Percentiles rank a stretch among this genome's conserved stretches.
phyloP scores from a whole-genome alignment of 2,329 filamentous ascomycete genomes.

The Zarea fungicola region DNA sequence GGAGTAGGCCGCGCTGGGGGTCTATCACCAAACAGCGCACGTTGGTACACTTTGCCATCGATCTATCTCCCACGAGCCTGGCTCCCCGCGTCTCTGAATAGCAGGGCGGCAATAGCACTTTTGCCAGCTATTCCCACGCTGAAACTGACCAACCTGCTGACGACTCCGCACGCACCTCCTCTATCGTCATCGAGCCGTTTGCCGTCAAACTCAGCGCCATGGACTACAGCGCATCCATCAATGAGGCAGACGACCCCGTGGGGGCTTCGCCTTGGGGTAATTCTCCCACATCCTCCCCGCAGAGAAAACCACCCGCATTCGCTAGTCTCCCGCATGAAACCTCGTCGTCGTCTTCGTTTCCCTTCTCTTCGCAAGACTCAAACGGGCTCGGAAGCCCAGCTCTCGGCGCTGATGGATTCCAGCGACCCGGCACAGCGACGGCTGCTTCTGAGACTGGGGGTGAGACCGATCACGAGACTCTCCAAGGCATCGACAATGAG shows the following conservation, averaged over 20 bases:
- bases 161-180: slow-evolving; percentile 6
- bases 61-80: background rate
- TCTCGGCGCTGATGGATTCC: slow-evolving; percentile 35
- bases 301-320: slow-evolving; percentile 40
- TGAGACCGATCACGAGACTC: slow-evolving; percentile 27
- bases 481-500: slow-evolving; percentile 22
- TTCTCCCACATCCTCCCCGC: slow-evolving; percentile 47
- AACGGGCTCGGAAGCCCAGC: slow-evolving; percentile 37
- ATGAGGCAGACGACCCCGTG: slow-evolving; percentile 48
- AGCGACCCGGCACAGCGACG: slow-evolving; percentile 42
- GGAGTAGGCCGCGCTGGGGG: slow-evolving; percentile 4
- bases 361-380: slow-evolving; percentile 37
- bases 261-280: slow-evolving; percentile 53
- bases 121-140: background rate
- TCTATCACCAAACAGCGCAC: background rate
- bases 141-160: background rate
- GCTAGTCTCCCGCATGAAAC: slow-evolving; percentile 35
- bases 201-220: slow-evolving; percentile 30
- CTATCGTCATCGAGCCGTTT: slow-evolving; percentile 4
- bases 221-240: slow-evolving; percentile 54
- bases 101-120: background rate
- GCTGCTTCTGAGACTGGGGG: slow-evolving; percentile 40
- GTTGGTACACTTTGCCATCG: background rate
- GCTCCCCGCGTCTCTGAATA: background rate
- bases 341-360: slow-evolving; percentile 39